Evolutionary conservation across 129 eudicot species (phyloP), one percentile per base, ranked within the genome.

Genomic region (Dittrichia graveolens): DNA sequence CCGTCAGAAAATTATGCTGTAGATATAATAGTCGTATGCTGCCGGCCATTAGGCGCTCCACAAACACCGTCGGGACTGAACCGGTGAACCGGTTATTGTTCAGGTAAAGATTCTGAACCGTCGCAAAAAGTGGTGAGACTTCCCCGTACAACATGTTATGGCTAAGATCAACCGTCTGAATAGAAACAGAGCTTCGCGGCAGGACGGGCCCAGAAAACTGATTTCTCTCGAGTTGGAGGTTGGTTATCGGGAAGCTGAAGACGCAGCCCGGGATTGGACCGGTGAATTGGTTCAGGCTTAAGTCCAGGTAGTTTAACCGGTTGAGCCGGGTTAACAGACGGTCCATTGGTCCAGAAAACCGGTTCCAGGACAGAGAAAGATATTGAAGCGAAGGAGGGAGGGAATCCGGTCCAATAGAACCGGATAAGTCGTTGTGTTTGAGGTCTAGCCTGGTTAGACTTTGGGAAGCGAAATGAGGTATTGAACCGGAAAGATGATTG

Each of bases 11-110:
- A 66, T 94, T 94, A 68, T 94, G 99, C 77, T 94, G 99, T n/a
- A 94, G 15, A 72, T 94, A 94, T 18, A 94, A 69, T 2, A 80
- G 48, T 11, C 75, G 85, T 44, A 94, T 84, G 3, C 73, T 70
- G 0, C 83, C 87, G 13, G 84, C 85, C 67, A 86, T 57, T 15
- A 94, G 45, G 75, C 99, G 91, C 81, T 94, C 96, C 46, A 90
- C 99, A 11, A 90, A 80, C 38, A 74, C 67, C 5, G 80, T 79
- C 74, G 99, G 99, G 3, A 94, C 93, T 42, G 71, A 67, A 58
- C 99, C 99, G 19, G 82, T 87, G 85, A 94, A 94, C 84, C 93
- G 87, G 96, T 94, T 94, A 48, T 94, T 94, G 40, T 94, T 94
- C 45, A 94, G 77, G 67, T 83, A 94, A 0, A 94, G 81, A 69